Evolutionary conservation across 2,329 filamentous ascomycete species (phyloP).

Genomic region (Paraphaeosphaeria minitans): DNA sequence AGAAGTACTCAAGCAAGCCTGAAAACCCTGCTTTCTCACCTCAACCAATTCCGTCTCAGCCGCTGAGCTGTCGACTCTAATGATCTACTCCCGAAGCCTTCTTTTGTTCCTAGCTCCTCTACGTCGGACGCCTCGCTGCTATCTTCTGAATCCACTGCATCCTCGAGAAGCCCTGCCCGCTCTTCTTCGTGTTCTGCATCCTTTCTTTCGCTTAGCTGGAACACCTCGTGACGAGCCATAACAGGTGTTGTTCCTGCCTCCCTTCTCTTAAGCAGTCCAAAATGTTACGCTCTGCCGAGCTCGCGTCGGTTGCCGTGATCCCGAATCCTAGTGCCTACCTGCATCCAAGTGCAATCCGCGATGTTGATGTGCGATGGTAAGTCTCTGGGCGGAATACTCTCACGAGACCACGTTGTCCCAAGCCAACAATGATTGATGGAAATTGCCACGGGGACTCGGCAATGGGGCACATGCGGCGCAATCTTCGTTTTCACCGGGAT

Average conservation of each 20-base stretch:
- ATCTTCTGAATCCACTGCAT: conserved; percentile 16
- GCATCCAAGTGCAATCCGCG: neutral
- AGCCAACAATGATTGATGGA: neutral
- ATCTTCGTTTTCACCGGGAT: neutral
- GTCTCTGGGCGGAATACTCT: neutral
- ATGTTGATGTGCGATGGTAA: neutral
- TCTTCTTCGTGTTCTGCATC: conserved; percentile 23
- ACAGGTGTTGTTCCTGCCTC: neutral
- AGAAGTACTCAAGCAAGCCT: neutral
- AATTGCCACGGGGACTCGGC: neutral
- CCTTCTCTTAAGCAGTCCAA: neutral
- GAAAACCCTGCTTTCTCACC: neutral
- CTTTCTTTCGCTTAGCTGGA: conserved; percentile 13
- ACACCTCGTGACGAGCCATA: conserved; percentile 14
- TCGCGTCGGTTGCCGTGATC: no score
- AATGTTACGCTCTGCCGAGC: neutral
- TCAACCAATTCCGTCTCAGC: conserved; percentile 17
- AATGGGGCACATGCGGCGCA: neutral
- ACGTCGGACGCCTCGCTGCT: conserved; percentile 12
- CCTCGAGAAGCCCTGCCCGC: conserved; percentile 25
- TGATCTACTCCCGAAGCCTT: neutral
- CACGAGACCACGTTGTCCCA: neutral
- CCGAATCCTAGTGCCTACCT: neutral
- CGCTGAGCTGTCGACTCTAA: conserved; percentile 3
- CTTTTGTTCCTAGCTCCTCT: conserved; percentile 20